Evolutionary conservation across 2,329 filamentous ascomycete species (phyloP).

Genomic region (Fusarium newnesense): DNA sequence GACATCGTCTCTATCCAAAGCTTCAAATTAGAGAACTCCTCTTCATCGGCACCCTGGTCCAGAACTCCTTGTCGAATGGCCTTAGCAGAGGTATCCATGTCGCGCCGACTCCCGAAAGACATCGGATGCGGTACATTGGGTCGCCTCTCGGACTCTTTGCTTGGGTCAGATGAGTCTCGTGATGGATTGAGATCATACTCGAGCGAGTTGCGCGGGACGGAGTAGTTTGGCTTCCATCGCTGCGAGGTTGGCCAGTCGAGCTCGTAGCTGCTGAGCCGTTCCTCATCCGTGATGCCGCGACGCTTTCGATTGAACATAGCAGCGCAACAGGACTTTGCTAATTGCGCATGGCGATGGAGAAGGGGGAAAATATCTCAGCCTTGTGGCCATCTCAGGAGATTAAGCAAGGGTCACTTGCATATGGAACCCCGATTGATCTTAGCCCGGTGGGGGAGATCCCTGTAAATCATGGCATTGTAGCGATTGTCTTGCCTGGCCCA

Average conservation of each 20-base stretch:
- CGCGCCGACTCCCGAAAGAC: conserved; percentile 26
- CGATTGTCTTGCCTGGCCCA: no score
- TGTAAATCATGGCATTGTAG: background rate
- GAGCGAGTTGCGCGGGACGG: conserved; percentile 26
- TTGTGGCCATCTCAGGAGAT: background rate
- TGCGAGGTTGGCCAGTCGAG: conserved; percentile 34
- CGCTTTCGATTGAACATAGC: conserved; percentile 28
- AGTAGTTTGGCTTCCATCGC: conserved; percentile 45
- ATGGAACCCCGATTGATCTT: background rate
- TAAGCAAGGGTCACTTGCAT: background rate
- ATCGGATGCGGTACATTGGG: conserved; percentile 3
- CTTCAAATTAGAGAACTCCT: conserved; percentile 40
- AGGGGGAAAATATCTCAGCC: conserved; percentile 2
- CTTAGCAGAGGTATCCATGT: conserved; percentile 21
- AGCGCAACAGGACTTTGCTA: background rate
- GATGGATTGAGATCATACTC: background rate
- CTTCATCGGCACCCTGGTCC: conserved; percentile 8
- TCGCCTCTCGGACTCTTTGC: background rate
- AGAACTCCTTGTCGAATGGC: background rate
- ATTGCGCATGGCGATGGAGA: background rate
- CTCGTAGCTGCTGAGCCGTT: conserved; percentile 26
- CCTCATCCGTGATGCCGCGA: background rate
- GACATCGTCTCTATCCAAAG: conserved; percentile 46
- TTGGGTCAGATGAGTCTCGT: conserved; percentile 26
- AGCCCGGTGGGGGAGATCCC: background rate